A percentile compares a stretch with the other conserved stretches of the same genome.
Conservation (phyloP, 1,284 basidiomycete species). For the Somion occarium region DNA sequence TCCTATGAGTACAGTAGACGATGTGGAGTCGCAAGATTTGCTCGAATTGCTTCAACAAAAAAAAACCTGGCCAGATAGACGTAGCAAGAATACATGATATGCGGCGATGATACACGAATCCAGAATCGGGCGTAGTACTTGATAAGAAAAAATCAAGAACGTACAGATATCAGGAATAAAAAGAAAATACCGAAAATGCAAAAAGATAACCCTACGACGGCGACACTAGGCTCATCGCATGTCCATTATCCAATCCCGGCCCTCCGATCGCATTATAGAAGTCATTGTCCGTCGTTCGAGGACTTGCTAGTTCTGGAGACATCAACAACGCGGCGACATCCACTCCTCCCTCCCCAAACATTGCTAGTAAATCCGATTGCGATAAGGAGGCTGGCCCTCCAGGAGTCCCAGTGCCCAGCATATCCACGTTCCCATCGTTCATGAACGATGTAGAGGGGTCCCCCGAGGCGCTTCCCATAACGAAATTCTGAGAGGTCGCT, state of each 20-base stretch:
- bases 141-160: background rate
- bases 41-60: too few relatives aligned
- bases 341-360: slow-evolving; percentile 28
- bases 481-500: slow-evolving; percentile 20
- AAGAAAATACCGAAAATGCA: background rate
- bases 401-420: slow-evolving; percentile 9
- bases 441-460: slow-evolving; percentile 18
- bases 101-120: too few relatives aligned
- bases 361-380: slow-evolving; percentile 30
- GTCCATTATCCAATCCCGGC: background rate
- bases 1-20: too few relatives aligned
- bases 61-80: too few relatives aligned
- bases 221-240: background rate
- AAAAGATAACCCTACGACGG: background rate
- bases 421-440: slow-evolving; percentile 20
- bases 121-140: too few relatives aligned
- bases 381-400: slow-evolving; percentile 24
- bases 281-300: background rate
- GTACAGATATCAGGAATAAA: background rate
- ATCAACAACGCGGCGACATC: slow-evolving; percentile 29
- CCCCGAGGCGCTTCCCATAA: slow-evolving; percentile 19
- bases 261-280: slow-evolving; percentile 1
- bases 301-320: slow-evolving; percentile 18
- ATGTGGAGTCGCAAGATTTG: too few relatives aligned
- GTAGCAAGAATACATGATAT: too few relatives aligned